Base-by-base conservation (phyloP, 2,329 filamentous ascomycete genomes). In the Colletotrichum horii region DNA sequence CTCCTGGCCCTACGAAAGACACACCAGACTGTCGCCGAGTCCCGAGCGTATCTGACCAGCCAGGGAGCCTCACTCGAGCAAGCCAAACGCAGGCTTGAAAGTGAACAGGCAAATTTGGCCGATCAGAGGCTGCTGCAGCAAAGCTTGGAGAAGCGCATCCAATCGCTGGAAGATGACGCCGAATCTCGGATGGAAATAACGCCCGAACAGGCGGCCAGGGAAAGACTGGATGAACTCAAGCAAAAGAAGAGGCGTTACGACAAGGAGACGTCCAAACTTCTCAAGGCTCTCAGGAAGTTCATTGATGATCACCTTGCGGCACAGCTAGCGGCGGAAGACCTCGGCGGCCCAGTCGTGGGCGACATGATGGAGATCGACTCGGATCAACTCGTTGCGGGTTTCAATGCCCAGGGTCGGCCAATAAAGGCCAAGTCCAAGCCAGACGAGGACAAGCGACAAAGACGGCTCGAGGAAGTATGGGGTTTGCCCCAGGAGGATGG, bases 321-420 rank as follows among this genome's bases (percentile, higher is more conserved):
- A 4, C 94, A 96, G 91, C 87, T 98, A 58, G 95, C 95, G 8
- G 94, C 94, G 1, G 95, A 97, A 84, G 94, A 96, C 80, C 88
- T 96, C 2, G 95, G 95, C 9, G 95, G 95, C 0, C 95, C 95
- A 0, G 93, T 96, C 14, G 94, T 96, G 1, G 94, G 95, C 5
- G 93, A 95, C 78, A 87, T 93, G 79, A 88, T 94, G 80, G 91
- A 94, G 82, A 80, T 94, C 26, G 84, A 92, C 87, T 79, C 89
- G 11, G 89, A 93, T 60, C 90, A 90, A 77, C 84, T 93, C 8
- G 89, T 87, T 7, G 89, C 88, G 11, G 91, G 91, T 2, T 93
- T 93, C 82, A 93, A 87, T 78, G 83, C 89, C 0, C 89, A 91
- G 74, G 91, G 91, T 15, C 91, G 90, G 76, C 85, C 85, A 24